These are phyloP conservation scores for Metarhizium rileyi DNA, from an alignment of 2,329 filamentous ascomycete genomes.

Conservation along the genomic window DNA sequence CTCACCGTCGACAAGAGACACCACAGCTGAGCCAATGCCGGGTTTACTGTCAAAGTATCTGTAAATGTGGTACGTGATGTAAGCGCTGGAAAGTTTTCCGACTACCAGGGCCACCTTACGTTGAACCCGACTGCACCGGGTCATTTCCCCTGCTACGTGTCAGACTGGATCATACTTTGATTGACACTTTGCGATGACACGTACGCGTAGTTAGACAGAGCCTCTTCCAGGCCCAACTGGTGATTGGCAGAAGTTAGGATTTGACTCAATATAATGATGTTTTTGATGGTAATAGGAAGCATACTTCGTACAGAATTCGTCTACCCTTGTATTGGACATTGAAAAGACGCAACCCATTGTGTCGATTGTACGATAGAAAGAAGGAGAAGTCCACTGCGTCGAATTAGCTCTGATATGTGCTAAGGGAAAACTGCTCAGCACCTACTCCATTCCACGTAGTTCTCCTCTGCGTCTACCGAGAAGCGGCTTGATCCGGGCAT, in stretches of 20 bases:
- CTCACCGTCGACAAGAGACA: conserved; percentile 33
- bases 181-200: neutral
- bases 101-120: conserved; percentile 14
- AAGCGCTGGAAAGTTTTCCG: neutral
- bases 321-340: conserved; percentile 46
- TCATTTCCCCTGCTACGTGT: conserved; percentile 24
- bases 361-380: conserved; percentile 37
- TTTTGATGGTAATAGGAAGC: neutral
- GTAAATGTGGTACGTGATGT: neutral
- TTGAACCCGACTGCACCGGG: conserved; percentile 33
- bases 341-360: conserved; percentile 34
- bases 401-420: neutral
- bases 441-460: conserved; percentile 10
- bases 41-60: neutral
- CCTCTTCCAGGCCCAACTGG: conserved; percentile 41
- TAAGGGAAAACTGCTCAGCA: neutral
- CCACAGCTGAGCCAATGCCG: neutral
- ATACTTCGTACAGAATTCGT: conserved; percentile 40
- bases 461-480: conserved; percentile 9
- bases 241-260: neutral
- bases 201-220: conserved; percentile 39
- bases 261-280: neutral
- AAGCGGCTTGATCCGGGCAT: conserved; percentile 5
- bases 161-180: neutral
- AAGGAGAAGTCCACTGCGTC: conserved; percentile 38